Evolutionary conservation across 192 early-diverging fungal species (phyloP), one percentile per base, ranked within the genome.

Genomic region (Coemansia erecta): DNA sequence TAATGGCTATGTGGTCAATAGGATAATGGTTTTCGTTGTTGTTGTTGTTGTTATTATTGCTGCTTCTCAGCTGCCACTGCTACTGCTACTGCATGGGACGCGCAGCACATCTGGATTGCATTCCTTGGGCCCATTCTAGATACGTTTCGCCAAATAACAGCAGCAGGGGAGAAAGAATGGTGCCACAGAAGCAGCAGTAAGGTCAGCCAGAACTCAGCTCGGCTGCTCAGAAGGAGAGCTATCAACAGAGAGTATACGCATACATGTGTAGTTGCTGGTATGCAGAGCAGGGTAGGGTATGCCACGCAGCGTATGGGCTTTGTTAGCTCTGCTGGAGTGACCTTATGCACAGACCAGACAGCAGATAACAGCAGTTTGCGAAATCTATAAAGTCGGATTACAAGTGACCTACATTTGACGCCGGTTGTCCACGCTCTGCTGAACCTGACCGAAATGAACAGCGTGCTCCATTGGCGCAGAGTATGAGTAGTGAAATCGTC

Each of bases 381-480:
- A n/a, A 53, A 39, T 31, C 51, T 39, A 15, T 44, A 21, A 11
- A 1, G 5, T 3, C 21, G 9, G 51, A 19, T 22, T 31, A 15
- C 4, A 42, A 49, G 58, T 52, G 58, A 72, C 74, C 50, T 80
- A 80, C 49, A 82, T 80, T 62, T 82, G 77, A 35, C 80, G 73
- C 45, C 80, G 66, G 47, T 73, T 77, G 60, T 39, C 62, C 49
- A 72, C 66, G 59, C 73, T 71, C 70, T 82, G 83, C 61, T 68
- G 65, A 53, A 67, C 68, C 55, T 67, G 58, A 28, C 74, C 64
- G 56, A 67, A 65, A 53, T 72, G 56, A 64, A 66, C 58, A 31
- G 68, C 43, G 61, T 73, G 56, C 60, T 80, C 68, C 66, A 73
- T 81, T 45, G 40, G 56, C 49, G 56, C 17, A 43, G 28, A 63